Percentiles rank a stretch among this genome's conserved stretches.
Conservation (phyloP, 306 rosid species). For the Mimosa bimucronata region DNA sequence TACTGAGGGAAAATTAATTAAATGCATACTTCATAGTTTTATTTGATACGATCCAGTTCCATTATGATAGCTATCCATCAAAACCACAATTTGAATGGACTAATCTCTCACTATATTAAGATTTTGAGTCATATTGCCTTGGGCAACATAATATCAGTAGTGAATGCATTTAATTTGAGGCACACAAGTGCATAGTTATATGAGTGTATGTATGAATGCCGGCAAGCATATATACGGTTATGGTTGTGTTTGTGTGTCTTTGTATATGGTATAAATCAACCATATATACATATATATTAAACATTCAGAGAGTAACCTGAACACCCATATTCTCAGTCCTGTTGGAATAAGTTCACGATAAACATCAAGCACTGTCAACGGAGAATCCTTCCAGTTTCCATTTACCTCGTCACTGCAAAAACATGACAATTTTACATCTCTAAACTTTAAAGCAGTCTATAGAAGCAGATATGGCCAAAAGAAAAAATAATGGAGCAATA, state of each 20-base stretch:
- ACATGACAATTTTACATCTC: slow-evolving; percentile 15
- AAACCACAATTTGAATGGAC: not conserved
- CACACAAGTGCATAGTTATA: not conserved
- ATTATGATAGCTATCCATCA: not conserved
- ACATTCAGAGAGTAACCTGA: slow-evolving; percentile 64
- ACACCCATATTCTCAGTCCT: slow-evolving; percentile 84
- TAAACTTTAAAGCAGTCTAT: not conserved
- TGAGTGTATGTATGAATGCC: not conserved
- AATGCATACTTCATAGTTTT: not conserved
- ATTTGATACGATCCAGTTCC: not conserved
- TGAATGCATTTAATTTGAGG: not conserved
- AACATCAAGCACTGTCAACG: slow-evolving; percentile 68
- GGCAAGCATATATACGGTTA: not conserved
- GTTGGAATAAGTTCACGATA: slow-evolving; percentile 64
- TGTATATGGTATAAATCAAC: not conserved
- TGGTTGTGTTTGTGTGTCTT: not conserved
- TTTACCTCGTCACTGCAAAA: slow-evolving; percentile 49
- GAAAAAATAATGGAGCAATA: slow-evolving; percentile 9
- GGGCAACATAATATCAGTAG: not conserved
- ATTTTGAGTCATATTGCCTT: not conserved
- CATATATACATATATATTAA: not conserved
- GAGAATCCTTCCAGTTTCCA: slow-evolving; percentile 74
- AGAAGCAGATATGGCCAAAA: not conserved
- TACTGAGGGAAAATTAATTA: not conserved
- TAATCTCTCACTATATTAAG: not conserved